Evolutionary conservation across 306 rosid genomes (phyloP).

Genomic region (Cucumis hystrix): DNA sequence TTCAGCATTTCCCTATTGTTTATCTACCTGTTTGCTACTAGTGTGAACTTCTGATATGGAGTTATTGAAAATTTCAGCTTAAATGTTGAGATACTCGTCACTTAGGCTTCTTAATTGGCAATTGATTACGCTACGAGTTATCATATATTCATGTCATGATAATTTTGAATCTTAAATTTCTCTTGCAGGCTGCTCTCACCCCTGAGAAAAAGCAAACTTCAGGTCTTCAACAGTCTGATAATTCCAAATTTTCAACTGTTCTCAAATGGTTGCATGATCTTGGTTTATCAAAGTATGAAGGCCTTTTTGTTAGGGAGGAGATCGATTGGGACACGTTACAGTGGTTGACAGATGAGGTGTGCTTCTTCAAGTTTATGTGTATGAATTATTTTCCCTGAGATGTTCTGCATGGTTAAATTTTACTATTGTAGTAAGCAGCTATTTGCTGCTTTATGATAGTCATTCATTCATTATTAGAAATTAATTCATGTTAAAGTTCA

Average conservation of each 20-base stretch:
- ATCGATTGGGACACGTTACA: slow-evolving; percentile 68
- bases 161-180: not conserved
- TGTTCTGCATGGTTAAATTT: not conserved
- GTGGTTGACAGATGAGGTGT: slow-evolving; percentile 82
- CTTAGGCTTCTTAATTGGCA: not conserved
- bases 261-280: slow-evolving; percentile 48
- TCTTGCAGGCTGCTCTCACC: slow-evolving; percentile 22
- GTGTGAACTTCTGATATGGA: not conserved
- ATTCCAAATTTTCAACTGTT: slow-evolving; percentile 23
- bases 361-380: slow-evolving; percentile 3
- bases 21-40: not conserved
- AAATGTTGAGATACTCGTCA: not conserved
- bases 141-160: not conserved
- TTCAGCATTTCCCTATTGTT: not conserved
- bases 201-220: slow-evolving; percentile 20
- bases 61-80: not conserved
- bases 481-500: not conserved
- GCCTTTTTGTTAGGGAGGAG: slow-evolving; percentile 62
- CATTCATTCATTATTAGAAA: not conserved
- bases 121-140: not conserved
- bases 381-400: not conserved
- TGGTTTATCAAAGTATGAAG: slow-evolving; percentile 57
- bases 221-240: slow-evolving; percentile 11
- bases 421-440: not conserved
- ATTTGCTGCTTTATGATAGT: not conserved